These are phyloP conservation scores for Diaporthe australafricana DNA, from an alignment of 2,329 filamentous ascomycete species.

Conservation along the genomic window DNA sequence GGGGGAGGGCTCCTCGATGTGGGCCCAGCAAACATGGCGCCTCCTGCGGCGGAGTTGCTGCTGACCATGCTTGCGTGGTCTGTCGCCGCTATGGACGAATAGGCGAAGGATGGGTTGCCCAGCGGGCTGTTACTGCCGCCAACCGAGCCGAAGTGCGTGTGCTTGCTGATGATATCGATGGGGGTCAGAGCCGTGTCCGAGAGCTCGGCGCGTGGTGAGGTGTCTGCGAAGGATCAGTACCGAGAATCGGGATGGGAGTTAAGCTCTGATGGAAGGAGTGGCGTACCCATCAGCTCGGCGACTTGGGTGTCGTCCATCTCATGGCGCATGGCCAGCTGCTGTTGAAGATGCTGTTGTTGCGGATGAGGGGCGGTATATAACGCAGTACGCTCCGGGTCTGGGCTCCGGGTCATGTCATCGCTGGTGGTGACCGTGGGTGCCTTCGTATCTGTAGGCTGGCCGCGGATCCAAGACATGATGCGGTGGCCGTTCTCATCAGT, in stretches of 20 bases:
- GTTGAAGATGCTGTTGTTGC: slow-evolving; percentile 22
- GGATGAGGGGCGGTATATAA: slow-evolving; percentile 6
- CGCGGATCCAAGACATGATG: slow-evolving; percentile 65
- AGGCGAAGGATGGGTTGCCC: slow-evolving; percentile 46
- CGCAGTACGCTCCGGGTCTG: slow-evolving; percentile 47
- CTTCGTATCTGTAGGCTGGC: slow-evolving; percentile 56
- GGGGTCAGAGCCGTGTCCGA: slow-evolving; percentile 55
- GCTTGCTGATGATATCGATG: slow-evolving; percentile 52
- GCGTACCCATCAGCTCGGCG: slow-evolving; percentile 61
- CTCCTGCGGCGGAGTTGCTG: slow-evolving; percentile 39
- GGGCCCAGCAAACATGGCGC: slow-evolving; percentile 22
- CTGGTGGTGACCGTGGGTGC: slow-evolving; percentile 58
- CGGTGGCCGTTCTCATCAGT: slow-evolving; percentile 60
- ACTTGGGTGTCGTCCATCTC: slow-evolving; percentile 59
- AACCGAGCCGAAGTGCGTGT: slow-evolving; percentile 45
- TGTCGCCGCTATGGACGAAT: slow-evolving; percentile 43
- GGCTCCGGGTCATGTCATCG: slow-evolving; percentile 53
- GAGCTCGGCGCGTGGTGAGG: slow-evolving; percentile 57
- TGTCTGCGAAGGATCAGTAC: slow-evolving; percentile 49
- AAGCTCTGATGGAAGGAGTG: background rate
- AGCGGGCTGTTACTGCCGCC: slow-evolving; percentile 41
- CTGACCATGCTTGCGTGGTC: slow-evolving; percentile 48
- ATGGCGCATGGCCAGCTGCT: slow-evolving; percentile 37
- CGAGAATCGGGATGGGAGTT: background rate
- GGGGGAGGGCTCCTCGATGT: slow-evolving; percentile 31